Evolutionary conservation across 306 rosid species (phyloP).

Genomic region (Quercus glauca): DNA sequence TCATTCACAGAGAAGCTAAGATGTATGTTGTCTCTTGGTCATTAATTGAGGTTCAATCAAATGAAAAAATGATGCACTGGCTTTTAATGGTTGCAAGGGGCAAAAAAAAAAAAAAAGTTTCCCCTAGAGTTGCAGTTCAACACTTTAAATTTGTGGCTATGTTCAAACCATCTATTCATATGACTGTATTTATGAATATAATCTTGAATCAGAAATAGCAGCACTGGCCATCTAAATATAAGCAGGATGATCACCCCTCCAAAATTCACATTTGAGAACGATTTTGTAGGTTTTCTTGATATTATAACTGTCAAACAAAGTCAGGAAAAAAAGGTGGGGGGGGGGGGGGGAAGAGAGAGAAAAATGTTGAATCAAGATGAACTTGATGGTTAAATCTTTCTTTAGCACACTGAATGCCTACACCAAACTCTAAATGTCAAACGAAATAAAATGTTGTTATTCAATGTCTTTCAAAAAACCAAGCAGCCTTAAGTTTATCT

Average conservation of each 20-base stretch:
- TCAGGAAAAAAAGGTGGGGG: too few species aligned
- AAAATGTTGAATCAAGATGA: too few species aligned
- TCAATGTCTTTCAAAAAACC: not conserved
- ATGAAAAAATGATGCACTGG: not conserved
- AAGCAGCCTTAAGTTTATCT: not conserved
- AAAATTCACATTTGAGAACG: not conserved
- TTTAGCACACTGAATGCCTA: too few species aligned
- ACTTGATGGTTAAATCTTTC: too few species aligned
- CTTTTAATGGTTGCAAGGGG: not conserved
- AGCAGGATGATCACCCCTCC: not conserved
- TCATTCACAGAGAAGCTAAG: conserved; percentile 17
- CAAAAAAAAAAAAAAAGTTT: not conserved
- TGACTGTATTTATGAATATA: not conserved
- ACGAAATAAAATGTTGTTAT: not conserved
- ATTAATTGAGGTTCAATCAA: not conserved
- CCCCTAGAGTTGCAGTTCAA: not conserved
- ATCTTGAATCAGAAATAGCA: not conserved
- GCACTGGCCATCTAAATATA: not conserved
- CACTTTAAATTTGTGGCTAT: not conserved
- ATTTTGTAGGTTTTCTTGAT: not conserved
- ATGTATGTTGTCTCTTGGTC: not conserved
- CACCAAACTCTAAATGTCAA: too few species aligned
- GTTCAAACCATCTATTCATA: not conserved
- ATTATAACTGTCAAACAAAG: not conserved
- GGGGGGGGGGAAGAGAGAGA: too few species aligned